phyloP scores from a whole-genome alignment of 2,329 filamentous ascomycete genomes.

The Penicillium corylophilum region DNA sequence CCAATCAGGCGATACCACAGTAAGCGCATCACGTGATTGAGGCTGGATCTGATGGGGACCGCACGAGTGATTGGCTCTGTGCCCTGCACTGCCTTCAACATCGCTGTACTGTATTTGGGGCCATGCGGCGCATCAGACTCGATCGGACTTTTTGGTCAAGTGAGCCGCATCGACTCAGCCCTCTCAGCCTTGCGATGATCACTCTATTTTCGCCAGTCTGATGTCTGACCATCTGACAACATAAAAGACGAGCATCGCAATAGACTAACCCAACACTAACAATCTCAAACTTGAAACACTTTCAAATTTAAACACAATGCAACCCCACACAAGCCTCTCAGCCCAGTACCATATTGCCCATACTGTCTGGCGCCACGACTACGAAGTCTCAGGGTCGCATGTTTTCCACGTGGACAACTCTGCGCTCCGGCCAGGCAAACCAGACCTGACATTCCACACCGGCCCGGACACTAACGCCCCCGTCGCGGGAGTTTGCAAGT shows the following conservation, averaged over 20 bases:
- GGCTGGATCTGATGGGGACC: neutral
- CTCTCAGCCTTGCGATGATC: neutral
- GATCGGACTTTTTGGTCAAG: neutral
- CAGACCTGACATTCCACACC: constrained; percentile 35
- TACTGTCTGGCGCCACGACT: constrained; percentile 22
- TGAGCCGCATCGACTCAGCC: neutral
- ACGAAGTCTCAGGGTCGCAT: constrained; percentile 24
- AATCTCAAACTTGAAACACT: neutral
- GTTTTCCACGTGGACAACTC: constrained; percentile 31
- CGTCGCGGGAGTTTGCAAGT: constrained; percentile 33
- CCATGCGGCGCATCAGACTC: neutral
- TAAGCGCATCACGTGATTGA: too few species aligned
- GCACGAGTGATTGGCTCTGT: neutral
- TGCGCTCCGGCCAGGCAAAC: constrained; percentile 28
- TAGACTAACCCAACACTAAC: neutral
- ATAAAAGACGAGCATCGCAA: neutral
- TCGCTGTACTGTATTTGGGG: neutral
- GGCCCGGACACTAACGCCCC: constrained; percentile 27
- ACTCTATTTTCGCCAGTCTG: neutral
- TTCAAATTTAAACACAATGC: neutral
- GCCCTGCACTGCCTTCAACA: neutral
- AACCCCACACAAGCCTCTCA: neutral
- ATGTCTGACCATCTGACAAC: neutral
- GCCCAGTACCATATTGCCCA: constrained; percentile 27
- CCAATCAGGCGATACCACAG: too few species aligned